Evolutionary conservation across 208 protist species (phyloP), one percentile per base, ranked within the genome.

Genomic region (Leishmania turanica): DNA sequence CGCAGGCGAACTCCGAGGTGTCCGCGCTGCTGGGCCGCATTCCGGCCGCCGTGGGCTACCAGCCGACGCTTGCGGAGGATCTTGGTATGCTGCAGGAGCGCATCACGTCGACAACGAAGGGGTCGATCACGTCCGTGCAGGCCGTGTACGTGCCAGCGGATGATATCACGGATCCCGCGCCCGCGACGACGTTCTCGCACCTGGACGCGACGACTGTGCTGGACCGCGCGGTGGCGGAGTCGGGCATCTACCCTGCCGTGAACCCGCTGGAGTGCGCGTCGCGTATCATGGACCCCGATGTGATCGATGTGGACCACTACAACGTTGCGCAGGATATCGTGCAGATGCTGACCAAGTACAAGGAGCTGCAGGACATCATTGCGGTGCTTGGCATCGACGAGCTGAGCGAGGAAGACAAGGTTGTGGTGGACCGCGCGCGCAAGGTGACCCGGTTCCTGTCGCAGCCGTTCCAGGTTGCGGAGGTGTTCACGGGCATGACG

Each of bases 371-470:
- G 93, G 99, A 99, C 88, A 99, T 99, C 89, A 99, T 99, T 97
- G 99, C 99, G 77, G 99, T 99, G 95, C 93, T 99, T 27, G 99
- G 99, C 95, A 99, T 99, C 95, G 99, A 99, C 79, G 99, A 99
- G 95, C 91, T 99, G 73, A 98, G 93, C 79, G 99, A 99, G 93
- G 98, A 99, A 73, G 98, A 99, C 92, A 99, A 99, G 93, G 86
- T 99, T 13, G 97, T 96, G 62, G 98, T 99, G 72, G 96, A 96
- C 84, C 97, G 99, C 83, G 98, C 99, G 31, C 97, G 92, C 73
- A 96, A 96, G 84, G 88, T 96, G 78, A 87, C 83, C 5, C 90
- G 94, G 75, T 99, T 99, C 98, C 90, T 99, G 62, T 99, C 98
- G 34, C 99, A 99, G 95, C 99, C 99, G 78, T 99, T 99, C 97